Evolutionary conservation across 768 basidiomycete species (phyloP), one percentile per base, ranked within the genome.

Genomic region (Trametes cinnabarina): DNA sequence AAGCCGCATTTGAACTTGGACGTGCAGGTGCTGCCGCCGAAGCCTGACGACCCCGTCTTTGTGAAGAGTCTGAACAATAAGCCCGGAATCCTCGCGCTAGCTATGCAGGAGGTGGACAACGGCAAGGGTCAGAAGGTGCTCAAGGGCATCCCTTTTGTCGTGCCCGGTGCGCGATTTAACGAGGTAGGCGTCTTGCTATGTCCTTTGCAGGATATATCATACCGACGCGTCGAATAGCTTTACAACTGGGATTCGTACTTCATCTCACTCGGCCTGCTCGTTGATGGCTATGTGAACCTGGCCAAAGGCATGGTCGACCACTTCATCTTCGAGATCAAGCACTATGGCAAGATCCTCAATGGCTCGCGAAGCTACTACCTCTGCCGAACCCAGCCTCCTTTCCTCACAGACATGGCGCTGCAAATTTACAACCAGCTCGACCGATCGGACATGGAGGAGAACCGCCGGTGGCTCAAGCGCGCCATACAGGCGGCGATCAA

Each of bases 231-330:
- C 8, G 22, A 9, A 55, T 19, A 94, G 92, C 77, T 94, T 42
- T 94, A 94, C 75, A 94, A 94, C 70, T 94, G 92, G 92, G 92
- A 95, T 73, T 92, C 90, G 7, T 95, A 95, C 76, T 97, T 97
- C 72, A 93, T 96, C 67, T 80, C 90, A 8, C 84, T 98, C 23
- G 96, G 96, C 15, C 83, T 99, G 26, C 84, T 99, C 8, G 92
- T 98, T 22, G 96, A 99, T 68, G 95, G 94, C 25, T 88, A 94
- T 66, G 85, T 96, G 26, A 82, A 86, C 57, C 90, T 98, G 85
- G 96, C 97, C 19, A 93, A 94, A 73, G 92, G 94, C 66, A 94
- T 98, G 86, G 94, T 98, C 42, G 97, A 98, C 54, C 96, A 99
- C 72, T 99, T 98, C 76, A 90, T 97, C 69, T 99, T 98, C 71